Evolutionary conservation across 441 rosid species (phyloP), one percentile per base, ranked within the genome.

Genomic region (Bocquillonia castaneifolia): DNA sequence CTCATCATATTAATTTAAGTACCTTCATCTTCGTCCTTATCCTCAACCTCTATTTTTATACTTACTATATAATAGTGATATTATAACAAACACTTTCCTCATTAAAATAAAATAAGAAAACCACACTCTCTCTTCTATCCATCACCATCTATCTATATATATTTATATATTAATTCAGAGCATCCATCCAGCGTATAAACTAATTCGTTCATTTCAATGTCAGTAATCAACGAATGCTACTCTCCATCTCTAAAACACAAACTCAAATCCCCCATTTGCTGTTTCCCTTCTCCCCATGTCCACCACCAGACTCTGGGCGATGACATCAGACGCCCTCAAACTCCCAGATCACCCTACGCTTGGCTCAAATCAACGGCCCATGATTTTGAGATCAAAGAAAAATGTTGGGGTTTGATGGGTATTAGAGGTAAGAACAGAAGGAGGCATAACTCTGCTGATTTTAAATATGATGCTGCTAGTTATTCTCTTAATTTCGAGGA

Each of bases 401-500:
- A 73, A 1, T 85, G 84, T 50, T 73, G 82, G 0, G 72, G 80
- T 3, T 71, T 86, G 8, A 72, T 82, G 1, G 42, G 82, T 0
- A 70, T 71, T 39, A 75, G 81, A 56, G 78, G 89, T 8, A 54
- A 63, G 77, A 65, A 56, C 20, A 64, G 72, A 22, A 67, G 70
- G 57, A 80, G 78, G 3, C 52, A 77, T 40, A 56, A 53, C 63
- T 83, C 86, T 2, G 74, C 67, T 0, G 87, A 87, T 72, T 84
- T 83, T 54, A 72, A 79, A 28, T 89, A 87, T 67, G 93, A 87
- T 65, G 78, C 80, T 3, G 57, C 60, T 70, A 87, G 90, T 44
- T 87, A 84, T 48, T 80, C 82, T 3, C 79, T 86, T 5, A 87
- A 90, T 76, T 90, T 87, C 59, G 88, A 87, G 63, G 87, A 83